Evolutionary conservation across 2,329 filamentous ascomycete species (phyloP), one percentile per base, ranked within the genome.

Genomic region (Didymellaceae sp.): DNA sequence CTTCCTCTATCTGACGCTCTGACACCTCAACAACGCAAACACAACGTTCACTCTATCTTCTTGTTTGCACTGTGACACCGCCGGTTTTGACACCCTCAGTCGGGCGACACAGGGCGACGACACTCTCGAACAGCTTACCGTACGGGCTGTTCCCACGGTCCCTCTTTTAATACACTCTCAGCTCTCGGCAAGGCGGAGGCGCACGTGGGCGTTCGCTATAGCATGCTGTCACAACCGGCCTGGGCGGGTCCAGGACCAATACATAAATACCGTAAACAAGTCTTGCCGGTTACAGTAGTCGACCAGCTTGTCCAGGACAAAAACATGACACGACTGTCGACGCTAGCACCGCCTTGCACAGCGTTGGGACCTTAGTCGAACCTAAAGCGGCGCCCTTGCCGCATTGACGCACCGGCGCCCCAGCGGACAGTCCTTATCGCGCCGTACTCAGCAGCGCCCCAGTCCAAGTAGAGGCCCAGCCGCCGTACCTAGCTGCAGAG

Each of bases 131-230:
- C 20, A 22, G 20, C 31, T 18, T n/a, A 32, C 30, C 13, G 30
- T 21, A 16, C n/a, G 32, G 24, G 13, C 31, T 42, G 24, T 25
- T 18, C 24, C 37, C 20, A 16, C 31, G 13, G 42, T 45, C 48
- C 48, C 48, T 52, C 37, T 52, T 52, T 42, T 52, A 37, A 52
- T 43, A 41, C 16, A 42, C 10, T 13, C 28, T 46, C 48, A 52
- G 42, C 42, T 46, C 48, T 52, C 42, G 42, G 42, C 42, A 52
- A 30, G 45, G 37, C 42, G 42, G 39, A 38, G 43, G 48, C 37
- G 42, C 37, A 38, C 30, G 38, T 39, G 38, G 44, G 35, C 21
- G 18, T 39, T 37, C 25, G 25, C 37, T 41, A 30, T 31, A 30
- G 10, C 25, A 17, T 13, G 26, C 35, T 33, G 35, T 38, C 37